Conservation (phyloP, 2,329 filamentous ascomycete species). For the Claviceps monticola region DNA sequence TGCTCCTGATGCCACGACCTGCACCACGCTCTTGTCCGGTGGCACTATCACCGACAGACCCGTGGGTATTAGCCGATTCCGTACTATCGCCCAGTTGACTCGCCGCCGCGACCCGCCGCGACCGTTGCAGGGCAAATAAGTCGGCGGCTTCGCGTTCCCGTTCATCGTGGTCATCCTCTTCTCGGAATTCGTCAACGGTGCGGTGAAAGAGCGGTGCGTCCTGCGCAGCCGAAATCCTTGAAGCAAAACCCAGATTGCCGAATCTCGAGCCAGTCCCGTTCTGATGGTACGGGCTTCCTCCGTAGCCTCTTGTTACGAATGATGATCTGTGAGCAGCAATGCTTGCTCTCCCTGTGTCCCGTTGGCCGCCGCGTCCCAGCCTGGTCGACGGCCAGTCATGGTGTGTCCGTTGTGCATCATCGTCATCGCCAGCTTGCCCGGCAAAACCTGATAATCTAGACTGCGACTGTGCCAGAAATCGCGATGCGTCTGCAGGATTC, state of each 20-base stretch:
- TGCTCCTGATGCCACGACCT: conserved; percentile 45
- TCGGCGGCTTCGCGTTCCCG: conserved; percentile 87
- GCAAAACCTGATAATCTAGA: conserved; percentile 63
- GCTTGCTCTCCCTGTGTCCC: conserved; percentile 17
- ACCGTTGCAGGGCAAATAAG: conserved; percentile 80
- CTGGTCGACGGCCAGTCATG: conserved; percentile 21
- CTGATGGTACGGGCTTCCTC: conserved; percentile 73
- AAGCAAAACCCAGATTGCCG: conserved; percentile 60
- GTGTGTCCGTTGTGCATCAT: conserved; percentile 13
- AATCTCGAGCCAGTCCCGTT: conserved; percentile 57
- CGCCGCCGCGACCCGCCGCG: conserved; percentile 73
- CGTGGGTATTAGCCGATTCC: conserved; percentile 41
- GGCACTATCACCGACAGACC: conserved; percentile 20
- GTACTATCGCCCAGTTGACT: conserved; percentile 75
- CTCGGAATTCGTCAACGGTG: conserved; percentile 75
- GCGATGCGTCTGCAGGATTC: conserved; percentile 64
- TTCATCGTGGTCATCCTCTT: conserved; percentile 87
- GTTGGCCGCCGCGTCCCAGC: conserved; percentile 18
- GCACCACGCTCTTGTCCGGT: conserved; percentile 26
- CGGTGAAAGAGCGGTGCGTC: conserved; percentile 93
- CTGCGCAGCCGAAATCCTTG: conserved; percentile 55
- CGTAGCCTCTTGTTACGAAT: conserved; percentile 30
- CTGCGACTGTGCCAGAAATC: conserved; percentile 92
- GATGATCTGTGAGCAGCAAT: conserved; percentile 25
- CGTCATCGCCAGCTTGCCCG: conserved; percentile 40